A percentile compares a stretch with the other conserved stretches of the same genome.
Conservation (phyloP, 495 filamentous ascomycete species). For the Rhypophila decipiens region DNA sequence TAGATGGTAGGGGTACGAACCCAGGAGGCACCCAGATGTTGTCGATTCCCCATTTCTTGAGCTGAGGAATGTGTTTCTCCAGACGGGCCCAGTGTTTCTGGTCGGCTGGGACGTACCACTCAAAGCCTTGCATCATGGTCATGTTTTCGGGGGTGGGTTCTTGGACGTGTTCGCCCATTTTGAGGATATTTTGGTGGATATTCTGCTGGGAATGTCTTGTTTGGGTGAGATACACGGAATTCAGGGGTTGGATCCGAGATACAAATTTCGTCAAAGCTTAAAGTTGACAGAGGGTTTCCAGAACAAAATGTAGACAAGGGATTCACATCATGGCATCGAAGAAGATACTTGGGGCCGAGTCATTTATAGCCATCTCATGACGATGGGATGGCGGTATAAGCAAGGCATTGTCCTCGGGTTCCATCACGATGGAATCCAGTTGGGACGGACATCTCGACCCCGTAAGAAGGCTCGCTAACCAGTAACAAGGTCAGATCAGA, state of each 20-base stretch:
- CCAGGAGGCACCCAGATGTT: slow-evolving; percentile 68
- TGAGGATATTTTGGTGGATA: too few species aligned
- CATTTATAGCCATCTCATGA: neutral
- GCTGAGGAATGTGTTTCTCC: slow-evolving; percentile 41
- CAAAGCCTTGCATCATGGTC: slow-evolving; percentile 66
- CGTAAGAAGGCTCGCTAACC: too few species aligned
- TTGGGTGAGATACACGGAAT: neutral
- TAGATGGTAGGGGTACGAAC: neutral
- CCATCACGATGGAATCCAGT: too few species aligned
- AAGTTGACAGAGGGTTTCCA: neutral
- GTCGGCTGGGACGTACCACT: slow-evolving; percentile 68
- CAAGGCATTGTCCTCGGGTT: too few species aligned
- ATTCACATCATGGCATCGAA: too few species aligned
- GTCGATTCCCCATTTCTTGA: slow-evolving; percentile 57
- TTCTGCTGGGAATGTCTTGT: too few species aligned
- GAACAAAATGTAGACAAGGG: too few species aligned
- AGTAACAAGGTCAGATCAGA: too few species aligned
- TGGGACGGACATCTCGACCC: too few species aligned
- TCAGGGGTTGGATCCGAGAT: too few species aligned
- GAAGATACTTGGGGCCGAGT: neutral
- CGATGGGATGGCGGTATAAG: too few species aligned
- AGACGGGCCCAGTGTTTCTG: slow-evolving; percentile 60
- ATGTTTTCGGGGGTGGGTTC: slow-evolving; percentile 37
- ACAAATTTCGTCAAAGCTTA: too few species aligned
- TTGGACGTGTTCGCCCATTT: neutral